Evolutionary conservation across 176 grass and related monocot genomes (phyloP).

Genomic region (Chloris gayana): DNA sequence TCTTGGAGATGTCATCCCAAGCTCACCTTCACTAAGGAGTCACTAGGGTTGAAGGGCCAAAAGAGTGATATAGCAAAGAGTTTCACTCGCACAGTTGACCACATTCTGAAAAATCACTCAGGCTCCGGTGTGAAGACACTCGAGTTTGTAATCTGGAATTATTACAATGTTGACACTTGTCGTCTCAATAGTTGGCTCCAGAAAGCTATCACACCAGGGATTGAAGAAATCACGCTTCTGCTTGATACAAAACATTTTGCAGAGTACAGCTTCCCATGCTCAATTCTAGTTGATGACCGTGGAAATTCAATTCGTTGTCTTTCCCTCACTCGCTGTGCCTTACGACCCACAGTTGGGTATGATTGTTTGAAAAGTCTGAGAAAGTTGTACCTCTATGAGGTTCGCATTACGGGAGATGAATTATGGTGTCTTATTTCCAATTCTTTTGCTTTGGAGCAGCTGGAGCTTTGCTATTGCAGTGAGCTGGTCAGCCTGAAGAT

Average conservation of each 20-base stretch:
- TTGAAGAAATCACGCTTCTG: background rate
- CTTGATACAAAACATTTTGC: background rate
- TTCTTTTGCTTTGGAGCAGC: background rate
- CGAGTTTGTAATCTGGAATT: background rate
- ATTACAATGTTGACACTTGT: background rate
- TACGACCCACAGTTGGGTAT: background rate
- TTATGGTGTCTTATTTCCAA: background rate
- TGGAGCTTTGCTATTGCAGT: background rate
- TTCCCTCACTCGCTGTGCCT: background rate
- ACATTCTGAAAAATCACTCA: background rate
- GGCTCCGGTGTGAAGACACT: background rate
- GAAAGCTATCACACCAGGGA: background rate
- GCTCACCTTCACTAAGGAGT: background rate
- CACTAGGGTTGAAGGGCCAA: background rate
- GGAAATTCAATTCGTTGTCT: background rate
- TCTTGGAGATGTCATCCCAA: background rate
- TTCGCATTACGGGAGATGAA: background rate
- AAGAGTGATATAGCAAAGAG: too few species aligned
- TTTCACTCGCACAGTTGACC: background rate
- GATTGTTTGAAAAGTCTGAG: background rate
- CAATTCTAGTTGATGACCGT: background rate
- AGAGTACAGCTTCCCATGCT: background rate
- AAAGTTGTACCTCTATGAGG: background rate
- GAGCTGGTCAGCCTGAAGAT: conserved; percentile 1
- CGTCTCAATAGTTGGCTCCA: background rate